Evolutionary conservation across 495 filamentous ascomycete genomes (phyloP), one percentile per base, ranked within the genome.

Genomic region (Trichoderma erinaceum): DNA sequence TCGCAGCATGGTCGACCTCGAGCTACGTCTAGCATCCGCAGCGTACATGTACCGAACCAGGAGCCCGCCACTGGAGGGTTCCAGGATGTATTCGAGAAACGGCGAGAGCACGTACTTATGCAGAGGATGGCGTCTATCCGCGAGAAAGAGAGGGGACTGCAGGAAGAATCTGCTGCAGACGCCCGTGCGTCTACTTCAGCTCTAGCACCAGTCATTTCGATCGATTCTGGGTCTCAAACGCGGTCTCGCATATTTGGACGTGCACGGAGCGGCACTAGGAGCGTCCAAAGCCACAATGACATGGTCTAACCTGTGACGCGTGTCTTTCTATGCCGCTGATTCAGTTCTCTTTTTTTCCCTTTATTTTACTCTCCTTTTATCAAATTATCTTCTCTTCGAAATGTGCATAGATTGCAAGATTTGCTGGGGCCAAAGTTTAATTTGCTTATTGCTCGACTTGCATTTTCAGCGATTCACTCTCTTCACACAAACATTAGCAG

Each of bases 11-110:
- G 56, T 32, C 56, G 56, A 15, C 56, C 56, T 27, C 56, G 56
- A 32, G 56, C 65, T n/a, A 35, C 29, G 41, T 43, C 41, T n/a
- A 46, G 43, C 18, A 52, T 13, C 21, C 41, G 27, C 41, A 23
- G 58, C 50, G 61, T 29, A 32, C 50, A 15, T 4, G 38, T 43
- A 21, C 44, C 58, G 23, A 61, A 44, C 25, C 67, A 63, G 18
- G 61, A 64, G 8, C 23, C 41, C 32, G 18, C 21, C 25, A 27
- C 63, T 1, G 48, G 48, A 23, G 56, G 66, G n/a, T 66, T 69
- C 29, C 63, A 66, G 38, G 68, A 69, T 16, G 68, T 69, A 7
- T 66, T 58, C 41, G 68, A 69, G 41, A 65, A 56, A 4, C 63
- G 68, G 15, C 61, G 58, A 18, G 68, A 66, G 27, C 35, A 69